Evolutionary conservation across 441 rosid species (phyloP).

Genomic region (Brassica hybrid): DNA sequence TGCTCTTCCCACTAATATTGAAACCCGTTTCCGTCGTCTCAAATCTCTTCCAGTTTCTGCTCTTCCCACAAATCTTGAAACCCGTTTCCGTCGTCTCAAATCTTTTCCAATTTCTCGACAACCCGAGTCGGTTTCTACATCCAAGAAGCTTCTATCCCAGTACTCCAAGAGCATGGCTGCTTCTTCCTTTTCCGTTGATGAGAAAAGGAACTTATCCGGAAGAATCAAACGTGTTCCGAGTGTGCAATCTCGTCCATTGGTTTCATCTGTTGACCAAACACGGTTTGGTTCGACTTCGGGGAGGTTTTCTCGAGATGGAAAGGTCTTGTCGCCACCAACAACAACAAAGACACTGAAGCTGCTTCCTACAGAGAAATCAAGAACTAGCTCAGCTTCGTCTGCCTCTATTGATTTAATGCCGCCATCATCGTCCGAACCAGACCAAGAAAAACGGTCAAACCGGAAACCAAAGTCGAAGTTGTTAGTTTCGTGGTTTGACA

Average conservation of each 20-base stretch:
- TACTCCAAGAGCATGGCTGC: constrained; percentile 33
- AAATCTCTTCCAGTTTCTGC: constrained; percentile 58
- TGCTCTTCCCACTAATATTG: constrained; percentile 61
- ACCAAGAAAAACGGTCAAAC: constrained; percentile 7
- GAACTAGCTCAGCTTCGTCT: constrained; percentile 19
- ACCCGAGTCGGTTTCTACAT: background rate
- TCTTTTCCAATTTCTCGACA: constrained; percentile 49
- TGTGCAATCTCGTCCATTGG: constrained; percentile 21
- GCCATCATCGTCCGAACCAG: background rate
- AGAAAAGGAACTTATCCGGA: constrained; percentile 14
- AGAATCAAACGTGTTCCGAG: constrained; percentile 20
- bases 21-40: constrained; percentile 70
- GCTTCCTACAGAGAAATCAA: background rate
- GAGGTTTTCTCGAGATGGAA: background rate
- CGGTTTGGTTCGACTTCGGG: background rate
- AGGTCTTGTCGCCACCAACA: constrained; percentile 8
- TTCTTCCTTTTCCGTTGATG: no score
- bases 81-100: constrained; percentile 74
- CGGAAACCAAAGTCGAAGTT: constrained; percentile 27
- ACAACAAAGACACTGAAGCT: background rate
- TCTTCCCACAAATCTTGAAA: constrained; percentile 66
- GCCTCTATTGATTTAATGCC: constrained; percentile 12
- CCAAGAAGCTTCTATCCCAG: constrained; percentile 15
- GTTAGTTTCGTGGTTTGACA: constrained; percentile 37
- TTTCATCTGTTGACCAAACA: constrained; percentile 17